Base-by-base conservation (phyloP, 164 flowering plant species). In the Saururus chinensis region DNA sequence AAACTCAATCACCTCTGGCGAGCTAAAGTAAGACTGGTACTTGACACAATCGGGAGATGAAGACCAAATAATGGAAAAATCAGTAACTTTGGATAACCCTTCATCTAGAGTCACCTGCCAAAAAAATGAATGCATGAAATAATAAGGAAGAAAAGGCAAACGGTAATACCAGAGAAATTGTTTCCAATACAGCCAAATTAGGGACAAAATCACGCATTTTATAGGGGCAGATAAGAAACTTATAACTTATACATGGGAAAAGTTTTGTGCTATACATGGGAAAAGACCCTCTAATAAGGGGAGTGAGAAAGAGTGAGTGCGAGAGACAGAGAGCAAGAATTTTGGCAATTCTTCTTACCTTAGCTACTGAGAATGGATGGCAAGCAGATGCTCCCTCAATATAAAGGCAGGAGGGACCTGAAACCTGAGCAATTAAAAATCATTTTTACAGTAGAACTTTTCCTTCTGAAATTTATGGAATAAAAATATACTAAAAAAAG, bases 381-480 rank as follows among this genome's bases (percentile, higher is more conserved):
- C 69, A 64, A 16, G 75, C 82, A 62, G 97, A 90, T 62, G 92
- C 95, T 64, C 95, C 99, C 73, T 84, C 99, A 63, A 93, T 72
- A 67, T 77, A 90, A 20, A 93, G 67, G 73, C 80, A 76, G 55
- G 73, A 7, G 16, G 48, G 41, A 24, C 88, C 85, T 60, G 76
- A 68, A 61, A 79, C 75, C 99, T 93, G 82, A 69, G 71, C 19
- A 69, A 68, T 16, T 26, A 72, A 62, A 60, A 19, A 68, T 4
- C n/a, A 59, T 3, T 26, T 48, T n/a, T 23, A 41, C 37, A 11
- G 19, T 23, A 42, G 11, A 45, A 45, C 4, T 3, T 4, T 45
- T 45, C 49, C 49, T 45, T 8, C 17, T 12, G 17, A 12, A 45
- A 12, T 12, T 4, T 2, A 3, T 9, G 37, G 6, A 30, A 30